Evolutionary conservation across 1,139 yeast species (phyloP).

Genomic region (Scheffersomyces parashehatae): DNA sequence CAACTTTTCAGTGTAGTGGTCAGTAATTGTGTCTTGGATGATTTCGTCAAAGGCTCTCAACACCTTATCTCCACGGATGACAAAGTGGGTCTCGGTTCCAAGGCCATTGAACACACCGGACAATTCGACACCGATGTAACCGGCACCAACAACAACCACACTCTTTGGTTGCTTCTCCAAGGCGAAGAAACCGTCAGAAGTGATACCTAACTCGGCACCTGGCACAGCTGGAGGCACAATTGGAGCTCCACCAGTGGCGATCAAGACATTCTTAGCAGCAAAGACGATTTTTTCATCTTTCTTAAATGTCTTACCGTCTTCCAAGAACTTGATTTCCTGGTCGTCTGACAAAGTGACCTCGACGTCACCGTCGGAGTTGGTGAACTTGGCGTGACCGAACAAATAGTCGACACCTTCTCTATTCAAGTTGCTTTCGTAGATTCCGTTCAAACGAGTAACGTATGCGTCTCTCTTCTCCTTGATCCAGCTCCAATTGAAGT

Average conservation of each 20-base stretch:
- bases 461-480: conserved; percentile 92
- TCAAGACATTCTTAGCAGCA: conserved; percentile 78
- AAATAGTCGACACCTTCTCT: conserved; percentile 88
- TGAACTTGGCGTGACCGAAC: conserved; percentile 85
- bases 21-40: conserved; percentile 77
- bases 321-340: conserved; percentile 40
- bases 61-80: conserved; percentile 88
- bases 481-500: conserved; percentile 78
- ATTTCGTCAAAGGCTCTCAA: conserved; percentile 83
- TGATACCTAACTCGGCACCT: conserved; percentile 82
- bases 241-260: conserved; percentile 95
- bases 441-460: conserved; percentile 82
- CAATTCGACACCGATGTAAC: conserved; percentile 93
- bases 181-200: conserved; percentile 90
- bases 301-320: conserved; percentile 23
- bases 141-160: conserved; percentile 97
- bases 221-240: conserved; percentile 67
- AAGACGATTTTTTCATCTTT: conserved; percentile 59
- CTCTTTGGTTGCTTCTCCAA: conserved; percentile 80
- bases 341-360: conserved; percentile 62
- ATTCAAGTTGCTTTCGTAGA: conserved; percentile 80
- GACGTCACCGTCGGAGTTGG: conserved; percentile 63
- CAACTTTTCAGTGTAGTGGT: conserved; percentile 67
- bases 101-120: conserved; percentile 91
- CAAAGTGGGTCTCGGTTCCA: conserved; percentile 83